These are phyloP conservation scores for Sanghuangporus baumii DNA, from an alignment of 1,284 basidiomycete species.

Conservation along the genomic window DNA sequence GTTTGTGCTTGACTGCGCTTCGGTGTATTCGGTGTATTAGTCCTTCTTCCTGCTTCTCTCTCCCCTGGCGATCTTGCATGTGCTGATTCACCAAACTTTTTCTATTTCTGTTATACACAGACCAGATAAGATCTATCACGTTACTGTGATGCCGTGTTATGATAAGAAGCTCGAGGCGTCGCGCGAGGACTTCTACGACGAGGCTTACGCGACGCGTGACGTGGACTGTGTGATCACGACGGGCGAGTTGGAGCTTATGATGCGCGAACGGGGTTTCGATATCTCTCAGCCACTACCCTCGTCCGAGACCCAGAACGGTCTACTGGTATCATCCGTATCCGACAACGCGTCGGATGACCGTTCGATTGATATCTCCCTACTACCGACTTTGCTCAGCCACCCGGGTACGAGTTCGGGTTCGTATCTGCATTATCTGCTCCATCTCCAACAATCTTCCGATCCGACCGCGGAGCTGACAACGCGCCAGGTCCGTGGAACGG, in stretches of 20 bases:
- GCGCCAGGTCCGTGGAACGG: slow-evolving; percentile 56
- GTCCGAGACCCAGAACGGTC: not conserved
- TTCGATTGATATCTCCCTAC: slow-evolving; percentile 18
- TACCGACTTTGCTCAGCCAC: slow-evolving; percentile 76
- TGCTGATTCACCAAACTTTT: slow-evolving; percentile 5
- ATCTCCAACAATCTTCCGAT: slow-evolving; percentile 39
- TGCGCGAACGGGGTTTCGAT: slow-evolving; percentile 75
- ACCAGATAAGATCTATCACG: slow-evolving; percentile 86
- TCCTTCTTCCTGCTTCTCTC: not conserved
- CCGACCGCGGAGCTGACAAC: slow-evolving; percentile 42
- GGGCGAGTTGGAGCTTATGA: slow-evolving; percentile 86
- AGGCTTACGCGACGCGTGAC: slow-evolving; percentile 76
- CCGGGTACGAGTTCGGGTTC: slow-evolving; percentile 91
- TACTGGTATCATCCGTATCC: not conserved
- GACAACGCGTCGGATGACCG: slow-evolving; percentile 1
- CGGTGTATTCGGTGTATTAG: not conserved
- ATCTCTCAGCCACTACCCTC: not conserved
- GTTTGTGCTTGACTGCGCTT: not conserved
- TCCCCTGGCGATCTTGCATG: not conserved
- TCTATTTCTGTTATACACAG: slow-evolving; percentile 32
- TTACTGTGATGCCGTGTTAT: slow-evolving; percentile 98
- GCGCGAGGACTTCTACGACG: slow-evolving; percentile 84
- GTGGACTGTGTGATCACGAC: slow-evolving; percentile 98
- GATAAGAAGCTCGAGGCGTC: slow-evolving; percentile 99
- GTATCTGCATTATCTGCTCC: slow-evolving; percentile 79